Evolutionary conservation across 2,329 filamentous ascomycete genomes (phyloP), one percentile per base, ranked within the genome.

Genomic region (Sporothrix schenckii): DNA sequence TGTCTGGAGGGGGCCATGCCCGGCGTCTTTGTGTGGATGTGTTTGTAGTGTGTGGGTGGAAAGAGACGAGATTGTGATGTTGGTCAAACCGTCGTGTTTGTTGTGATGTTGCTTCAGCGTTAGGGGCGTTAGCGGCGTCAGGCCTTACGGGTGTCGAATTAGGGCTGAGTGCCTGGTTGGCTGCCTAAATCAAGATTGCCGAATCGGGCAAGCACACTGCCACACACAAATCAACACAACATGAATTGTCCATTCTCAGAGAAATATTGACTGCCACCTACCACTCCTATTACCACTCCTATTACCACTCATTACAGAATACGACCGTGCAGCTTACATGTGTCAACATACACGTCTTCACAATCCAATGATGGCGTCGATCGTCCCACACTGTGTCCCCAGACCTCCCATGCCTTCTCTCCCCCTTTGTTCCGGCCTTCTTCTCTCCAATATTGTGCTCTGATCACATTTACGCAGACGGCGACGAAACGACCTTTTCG

Each of bases 401-500:
- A 53, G 10, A 21, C 50, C 50, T 53, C 24, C 14, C 24, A 16
- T 30, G 24, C 5, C 49, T 21, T 9, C 19, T 1, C 44, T 16
- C 3, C 14, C 14, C 44, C 14, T 49, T 19, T 19, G 14, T 16
- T 49, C 49, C 19, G 5, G 16, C 49, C n/a, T 10, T n/a, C 1
- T 50, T n/a, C 19, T 50, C 1, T 50, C 2, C 44, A 4, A 10
- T 10, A n/a, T 50, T 2, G 19, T 50, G 7, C 3, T 10, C 10
- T 7, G 19, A n/a, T 7, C 49, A 13, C 24, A 27, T 30, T 16
- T 27, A 54, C 10, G 56, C 30, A 4, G 56, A 11, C 56, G 56
- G 56, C 34, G 56, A 61, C 3, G 9, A 13, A 16, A 79, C 77
- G 16, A 84, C 77, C 74, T 84, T 84, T 76, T 83, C 82, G 10